These are phyloP conservation scores for Fomitopsis pulvina DNA, from an alignment of 768 basidiomycete genomes.

Conservation along the genomic window DNA sequence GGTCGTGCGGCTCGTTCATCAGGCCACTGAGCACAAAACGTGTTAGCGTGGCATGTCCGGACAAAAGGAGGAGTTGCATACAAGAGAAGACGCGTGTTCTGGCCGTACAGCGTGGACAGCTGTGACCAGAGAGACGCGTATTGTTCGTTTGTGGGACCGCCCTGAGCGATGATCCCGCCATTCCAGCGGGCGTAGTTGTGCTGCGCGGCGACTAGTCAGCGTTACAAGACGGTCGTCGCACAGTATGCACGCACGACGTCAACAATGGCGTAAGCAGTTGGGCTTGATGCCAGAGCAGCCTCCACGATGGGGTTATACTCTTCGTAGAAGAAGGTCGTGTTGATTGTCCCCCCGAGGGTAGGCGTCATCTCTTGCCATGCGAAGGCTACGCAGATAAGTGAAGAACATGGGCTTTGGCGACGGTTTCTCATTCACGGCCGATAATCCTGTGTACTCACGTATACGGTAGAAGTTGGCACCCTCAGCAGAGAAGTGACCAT, in stretches of 20 bases:
- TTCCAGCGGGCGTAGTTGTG: slow-evolving; percentile 61
- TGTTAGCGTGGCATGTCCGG: slow-evolving; percentile 16
- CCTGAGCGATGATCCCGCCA: slow-evolving; percentile 34
- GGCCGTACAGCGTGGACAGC: slow-evolving; percentile 32
- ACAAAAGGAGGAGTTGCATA: background rate
- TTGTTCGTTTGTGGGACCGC: slow-evolving; percentile 35
- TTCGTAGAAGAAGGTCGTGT: slow-evolving; percentile 33
- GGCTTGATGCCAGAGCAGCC: slow-evolving; percentile 34
- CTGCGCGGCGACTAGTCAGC: slow-evolving; percentile 12
- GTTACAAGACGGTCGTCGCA: background rate
- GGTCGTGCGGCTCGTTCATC: slow-evolving; percentile 46
- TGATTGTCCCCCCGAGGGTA: slow-evolving; percentile 40
- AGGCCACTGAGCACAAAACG: slow-evolving; percentile 20
- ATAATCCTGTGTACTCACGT: slow-evolving; percentile 25
- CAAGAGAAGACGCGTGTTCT: slow-evolving; percentile 29
- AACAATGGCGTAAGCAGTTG: slow-evolving; percentile 41
- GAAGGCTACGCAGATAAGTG: slow-evolving; percentile 10
- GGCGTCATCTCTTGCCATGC: slow-evolving; percentile 51
- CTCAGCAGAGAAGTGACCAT: slow-evolving; percentile 39
- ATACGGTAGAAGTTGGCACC: slow-evolving; percentile 45
- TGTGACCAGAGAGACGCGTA: slow-evolving; percentile 35
- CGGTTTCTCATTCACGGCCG: background rate
- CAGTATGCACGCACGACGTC: slow-evolving; percentile 31
- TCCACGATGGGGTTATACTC: slow-evolving; percentile 44
- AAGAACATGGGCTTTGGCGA: no score